Conservation (phyloP, 345 rosid species). For the Crucihimalaya himalaica region DNA sequence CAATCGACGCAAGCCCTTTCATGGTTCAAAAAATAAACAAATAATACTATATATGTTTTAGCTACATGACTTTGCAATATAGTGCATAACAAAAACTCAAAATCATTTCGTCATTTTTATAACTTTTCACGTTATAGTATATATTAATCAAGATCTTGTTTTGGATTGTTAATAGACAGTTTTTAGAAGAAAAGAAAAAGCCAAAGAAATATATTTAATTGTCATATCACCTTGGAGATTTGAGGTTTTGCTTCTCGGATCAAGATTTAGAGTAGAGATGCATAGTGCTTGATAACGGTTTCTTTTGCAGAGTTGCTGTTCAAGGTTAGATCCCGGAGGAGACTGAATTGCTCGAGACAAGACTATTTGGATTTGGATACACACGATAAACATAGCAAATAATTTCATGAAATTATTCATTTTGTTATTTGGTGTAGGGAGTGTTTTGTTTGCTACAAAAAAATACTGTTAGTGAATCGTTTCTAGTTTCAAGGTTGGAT, state of each 20-base stretch:
- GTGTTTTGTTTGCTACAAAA: neutral
- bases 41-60: neutral
- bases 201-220: neutral
- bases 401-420: slow-evolving; percentile 25
- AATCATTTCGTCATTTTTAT: neutral
- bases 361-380: slow-evolving; percentile 18
- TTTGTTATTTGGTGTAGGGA: neutral
- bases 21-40: neutral
- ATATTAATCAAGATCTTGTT: neutral
- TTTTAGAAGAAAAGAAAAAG: neutral
- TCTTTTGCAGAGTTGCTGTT: slow-evolving; percentile 28
- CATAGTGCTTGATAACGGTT: slow-evolving; percentile 30
- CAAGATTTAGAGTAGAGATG: slow-evolving; percentile 24
- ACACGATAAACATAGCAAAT: slow-evolving; percentile 12
- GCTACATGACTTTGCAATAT: neutral
- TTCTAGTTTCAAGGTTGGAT: neutral
- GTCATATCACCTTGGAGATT: slow-evolving; percentile 22
- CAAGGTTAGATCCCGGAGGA: neutral
- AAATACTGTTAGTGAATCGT: neutral
- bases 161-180: neutral
- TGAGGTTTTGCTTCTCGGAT: slow-evolving; percentile 29
- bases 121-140: neutral
- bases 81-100: neutral
- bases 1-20: slow-evolving; percentile 26
- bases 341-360: slow-evolving; percentile 12